Conservation (phyloP, 1,284 basidiomycete genomes). For the Fomitopsis pinicola region DNA sequence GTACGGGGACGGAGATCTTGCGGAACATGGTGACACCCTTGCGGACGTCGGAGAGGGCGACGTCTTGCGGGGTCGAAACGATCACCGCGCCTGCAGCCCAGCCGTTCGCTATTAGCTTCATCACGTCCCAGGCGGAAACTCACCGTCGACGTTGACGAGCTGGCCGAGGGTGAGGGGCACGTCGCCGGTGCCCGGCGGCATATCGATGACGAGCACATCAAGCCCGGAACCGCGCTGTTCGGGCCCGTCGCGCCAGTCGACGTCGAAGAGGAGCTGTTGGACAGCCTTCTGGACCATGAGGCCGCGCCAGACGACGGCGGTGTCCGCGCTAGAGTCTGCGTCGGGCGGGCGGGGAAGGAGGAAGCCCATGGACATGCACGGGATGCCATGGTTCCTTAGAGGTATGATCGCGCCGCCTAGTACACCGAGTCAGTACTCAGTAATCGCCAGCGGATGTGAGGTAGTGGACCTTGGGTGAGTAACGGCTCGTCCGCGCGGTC, state of each 20-base stretch:
- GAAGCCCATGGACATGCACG: constrained; percentile 98
- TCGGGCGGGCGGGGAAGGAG: constrained; percentile 52
- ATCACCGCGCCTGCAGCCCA: constrained; percentile 72
- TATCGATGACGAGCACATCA: constrained; percentile 91
- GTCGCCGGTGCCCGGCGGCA: constrained; percentile 97
- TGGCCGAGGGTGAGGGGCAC: constrained; percentile 93
- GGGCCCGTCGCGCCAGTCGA: constrained; percentile 72
- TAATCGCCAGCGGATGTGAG: no score
- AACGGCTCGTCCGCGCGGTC: constrained; percentile 78
- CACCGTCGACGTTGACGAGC: constrained; percentile 84
- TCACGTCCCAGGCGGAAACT: constrained; percentile 11
- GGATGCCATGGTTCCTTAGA: constrained; percentile 84
- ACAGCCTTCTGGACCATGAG: constrained; percentile 99
- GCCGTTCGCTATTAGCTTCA: not conserved
- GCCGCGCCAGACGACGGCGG: constrained; percentile 91
- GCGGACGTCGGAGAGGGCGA: constrained; percentile 88
- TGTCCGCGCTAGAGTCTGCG: constrained; percentile 51
- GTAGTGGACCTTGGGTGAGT: constrained; percentile 63
- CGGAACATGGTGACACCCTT: constrained; percentile 94
- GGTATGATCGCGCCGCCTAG: constrained; percentile 80
- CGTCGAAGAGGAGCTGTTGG: constrained; percentile 94
- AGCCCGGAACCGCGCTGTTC: constrained; percentile 43
- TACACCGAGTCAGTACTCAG: not conserved
- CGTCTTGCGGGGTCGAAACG: constrained; percentile 94
- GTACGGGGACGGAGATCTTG: constrained; percentile 85